These are phyloP conservation scores for Telopea speciosissima DNA, from an alignment of 177 flowering plant species.

Conservation along the genomic window DNA sequence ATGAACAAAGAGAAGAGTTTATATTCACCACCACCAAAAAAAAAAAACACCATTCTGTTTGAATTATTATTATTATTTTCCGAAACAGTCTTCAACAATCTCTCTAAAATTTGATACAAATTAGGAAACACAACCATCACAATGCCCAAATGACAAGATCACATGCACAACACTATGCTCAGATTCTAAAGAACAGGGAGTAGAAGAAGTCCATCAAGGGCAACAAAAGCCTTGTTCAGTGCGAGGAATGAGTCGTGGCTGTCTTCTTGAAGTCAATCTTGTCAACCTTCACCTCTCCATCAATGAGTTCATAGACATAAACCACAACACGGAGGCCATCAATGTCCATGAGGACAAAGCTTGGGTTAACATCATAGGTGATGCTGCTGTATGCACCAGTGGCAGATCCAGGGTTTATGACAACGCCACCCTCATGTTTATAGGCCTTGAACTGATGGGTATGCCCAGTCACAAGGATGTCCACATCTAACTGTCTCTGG, in stretches of 20 bases:
- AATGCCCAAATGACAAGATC: not conserved
- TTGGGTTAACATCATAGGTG: slow-evolving; percentile 92
- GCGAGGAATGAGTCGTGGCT: slow-evolving; percentile 27
- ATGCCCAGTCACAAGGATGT: slow-evolving; percentile 89
- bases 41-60: too few relatives aligned
- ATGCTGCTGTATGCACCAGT: slow-evolving; percentile 93
- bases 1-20: too few relatives aligned
- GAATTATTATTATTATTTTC: too few relatives aligned
- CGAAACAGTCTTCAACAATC: too few relatives aligned
- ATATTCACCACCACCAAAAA: too few relatives aligned
- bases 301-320: slow-evolving; percentile 92
- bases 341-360: slow-evolving; percentile 96
- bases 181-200: not conserved
- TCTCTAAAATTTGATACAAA: too few relatives aligned
- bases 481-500: slow-evolving; percentile 94
- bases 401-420: slow-evolving; percentile 96
- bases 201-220: not conserved
- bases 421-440: slow-evolving; percentile 97
- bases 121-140: too few relatives aligned
- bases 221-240: not conserved
- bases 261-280: slow-evolving; percentile 84
- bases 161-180: not conserved
- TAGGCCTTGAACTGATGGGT: slow-evolving; percentile 94
- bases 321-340: slow-evolving; percentile 90
- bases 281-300: slow-evolving; percentile 96